Percentiles rank a stretch among this genome's conserved stretches.
phyloP scores from a whole-genome alignment of 148 eudicot species.

The Cornus kousa region DNA sequence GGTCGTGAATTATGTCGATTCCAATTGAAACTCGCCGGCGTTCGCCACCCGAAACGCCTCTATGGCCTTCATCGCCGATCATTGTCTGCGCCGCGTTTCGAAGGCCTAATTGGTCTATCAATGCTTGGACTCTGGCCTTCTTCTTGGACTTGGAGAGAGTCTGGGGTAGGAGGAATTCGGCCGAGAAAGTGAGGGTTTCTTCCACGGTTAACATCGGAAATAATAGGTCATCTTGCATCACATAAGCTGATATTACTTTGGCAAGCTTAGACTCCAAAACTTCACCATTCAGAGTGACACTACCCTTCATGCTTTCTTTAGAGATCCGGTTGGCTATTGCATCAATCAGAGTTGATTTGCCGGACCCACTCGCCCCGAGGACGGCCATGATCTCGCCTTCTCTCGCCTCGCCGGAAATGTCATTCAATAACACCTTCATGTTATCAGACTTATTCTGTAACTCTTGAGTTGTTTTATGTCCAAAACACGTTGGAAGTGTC shows the following conservation, averaged over 20 bases:
- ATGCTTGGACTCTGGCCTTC: constrained; percentile 62
- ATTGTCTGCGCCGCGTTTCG: constrained; percentile 66
- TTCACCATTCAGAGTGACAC: constrained; percentile 59
- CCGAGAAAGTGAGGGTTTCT: constrained; percentile 81
- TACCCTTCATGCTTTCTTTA: constrained; percentile 61
- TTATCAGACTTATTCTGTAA: neutral
- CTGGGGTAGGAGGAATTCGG: constrained; percentile 75
- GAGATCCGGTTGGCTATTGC: constrained; percentile 67
- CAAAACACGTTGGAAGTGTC: constrained; percentile 17
- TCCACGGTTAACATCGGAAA: constrained; percentile 89
- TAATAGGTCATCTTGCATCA: constrained; percentile 85
- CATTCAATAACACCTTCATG: constrained; percentile 47
- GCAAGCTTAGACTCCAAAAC: constrained; percentile 60
- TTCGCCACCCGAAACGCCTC: constrained; percentile 92
- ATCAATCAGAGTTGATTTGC: constrained; percentile 80
- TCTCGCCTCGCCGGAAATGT: constrained; percentile 62
- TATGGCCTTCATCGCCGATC: constrained; percentile 86
- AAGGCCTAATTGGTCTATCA: constrained; percentile 75
- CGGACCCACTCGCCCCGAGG: constrained; percentile 88
- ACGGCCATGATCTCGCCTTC: constrained; percentile 87
- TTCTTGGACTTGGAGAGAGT: constrained; percentile 57
- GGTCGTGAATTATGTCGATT: constrained; percentile 77
- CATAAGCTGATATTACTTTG: constrained; percentile 79
- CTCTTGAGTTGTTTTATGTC: neutral
- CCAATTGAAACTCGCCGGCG: constrained; percentile 84